Base-by-base conservation (phyloP, 768 basidiomycete species). In the Symmetrospora coprosmae region DNA sequence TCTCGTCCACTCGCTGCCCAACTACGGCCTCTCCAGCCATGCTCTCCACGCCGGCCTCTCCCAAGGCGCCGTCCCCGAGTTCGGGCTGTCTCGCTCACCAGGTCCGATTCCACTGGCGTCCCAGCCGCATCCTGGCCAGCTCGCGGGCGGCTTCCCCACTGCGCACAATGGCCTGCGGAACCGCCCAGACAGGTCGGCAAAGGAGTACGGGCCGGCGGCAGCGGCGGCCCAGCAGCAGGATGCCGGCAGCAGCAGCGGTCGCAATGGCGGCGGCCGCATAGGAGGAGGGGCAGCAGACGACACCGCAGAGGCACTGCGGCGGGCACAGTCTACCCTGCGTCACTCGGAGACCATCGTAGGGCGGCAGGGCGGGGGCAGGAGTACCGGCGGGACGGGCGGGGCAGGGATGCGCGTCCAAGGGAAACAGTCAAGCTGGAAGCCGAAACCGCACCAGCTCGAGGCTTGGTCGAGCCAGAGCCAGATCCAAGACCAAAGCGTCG, bases 391-490 rank as follows among this genome's bases (percentile, higher is more conserved):
- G 16, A 11, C 21, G 55, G 13, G 41, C 28, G 40, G 39, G 17
- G 31, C 55, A 17, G 39, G 40, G 16, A 58, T 38, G 23, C 19
- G 55, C 2, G 55, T 58, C 39, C 43, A 46, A 31, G 55, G 55
- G 21, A 58, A 41, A 33, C 27, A 33, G 30, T 41, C 38, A 16
- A 45, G 30, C 30, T 58, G 55, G 55, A 58, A 35, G 46, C 41
- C 55, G 17, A 58, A 58, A 35, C 55, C 55, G 30, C 55, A 58
- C 43, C 55, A 58, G 40, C 55, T 58, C 33, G 40, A 50, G 23
- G 25, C 34, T 8, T 46, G 8, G 23, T 17, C 21, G 49, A 23
- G 9, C 14, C 16, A 34, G 23, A 34, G 34, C 14, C n/a, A n/a
- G n/a, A n/a, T n/a, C n/a, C n/a, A n/a, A n/a, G n/a, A n/a, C n/a